Evolutionary conservation across 2,329 filamentous ascomycete species (phyloP).

Genomic region (Claviceps fusiformis): DNA sequence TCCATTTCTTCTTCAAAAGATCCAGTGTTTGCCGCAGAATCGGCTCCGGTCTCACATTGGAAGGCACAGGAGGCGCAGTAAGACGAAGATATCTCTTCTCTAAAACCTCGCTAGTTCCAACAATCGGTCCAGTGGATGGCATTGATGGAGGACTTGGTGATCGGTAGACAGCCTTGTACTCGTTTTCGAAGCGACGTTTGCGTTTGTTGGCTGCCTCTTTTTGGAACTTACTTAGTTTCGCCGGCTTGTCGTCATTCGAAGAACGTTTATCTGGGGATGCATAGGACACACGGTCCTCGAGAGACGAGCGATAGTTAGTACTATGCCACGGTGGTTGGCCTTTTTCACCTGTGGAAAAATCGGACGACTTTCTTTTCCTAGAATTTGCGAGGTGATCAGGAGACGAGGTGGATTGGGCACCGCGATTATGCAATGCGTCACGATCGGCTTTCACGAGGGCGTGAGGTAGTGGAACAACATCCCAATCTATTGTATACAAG

Average conservation of each 20-base stretch:
- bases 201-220: slow-evolving; percentile 75
- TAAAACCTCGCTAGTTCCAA: slow-evolving; percentile 70
- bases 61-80: slow-evolving; percentile 77
- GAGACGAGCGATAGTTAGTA: slow-evolving; percentile 42
- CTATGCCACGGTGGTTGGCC: slow-evolving; percentile 60
- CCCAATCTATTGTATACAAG: slow-evolving; percentile 70
- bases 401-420: slow-evolving; percentile 12
- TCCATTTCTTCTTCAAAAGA: slow-evolving; percentile 88
- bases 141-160: slow-evolving; percentile 45
- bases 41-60: slow-evolving; percentile 71
- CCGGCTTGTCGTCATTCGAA: slow-evolving; percentile 31
- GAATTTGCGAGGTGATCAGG: slow-evolving; percentile 25
- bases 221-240: slow-evolving; percentile 73
- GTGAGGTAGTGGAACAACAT: slow-evolving; percentile 70
- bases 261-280: slow-evolving; percentile 29
- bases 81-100: slow-evolving; percentile 94
- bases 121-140: slow-evolving; percentile 54
- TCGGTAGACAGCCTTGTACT: slow-evolving; percentile 42
- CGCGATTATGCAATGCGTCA: slow-evolving; percentile 30
- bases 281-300: slow-evolving; percentile 67
- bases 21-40: slow-evolving; percentile 77
- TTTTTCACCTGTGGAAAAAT: slow-evolving; percentile 40
- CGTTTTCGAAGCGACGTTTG: slow-evolving; percentile 69
- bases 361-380: slow-evolving; percentile 76
- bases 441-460: slow-evolving; percentile 64